phyloP scores from a whole-genome alignment of 768 basidiomycete species.

The Paxillus involutus region DNA sequence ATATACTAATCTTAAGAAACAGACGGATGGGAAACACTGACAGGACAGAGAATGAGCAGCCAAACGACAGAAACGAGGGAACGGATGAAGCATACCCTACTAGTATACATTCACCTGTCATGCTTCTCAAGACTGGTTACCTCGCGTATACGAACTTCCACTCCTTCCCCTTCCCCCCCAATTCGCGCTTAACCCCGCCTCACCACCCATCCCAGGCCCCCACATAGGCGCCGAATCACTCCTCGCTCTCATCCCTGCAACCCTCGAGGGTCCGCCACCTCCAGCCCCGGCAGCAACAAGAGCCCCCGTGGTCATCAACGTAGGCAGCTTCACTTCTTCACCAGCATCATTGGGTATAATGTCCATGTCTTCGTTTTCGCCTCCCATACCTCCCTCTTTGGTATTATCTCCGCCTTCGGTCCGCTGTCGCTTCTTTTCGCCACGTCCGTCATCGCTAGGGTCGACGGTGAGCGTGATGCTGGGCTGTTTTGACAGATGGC shows the following conservation, averaged over 20 bases:
- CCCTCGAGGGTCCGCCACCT: constrained; percentile 14
- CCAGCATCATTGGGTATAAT: constrained; percentile 8
- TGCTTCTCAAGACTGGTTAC: too few relatives aligned
- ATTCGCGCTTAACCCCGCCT: constrained; percentile 27
- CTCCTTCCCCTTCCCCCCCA: constrained; percentile 28
- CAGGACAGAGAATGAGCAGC: background rate
- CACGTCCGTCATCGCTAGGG: constrained; percentile 17
- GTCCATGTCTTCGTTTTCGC: constrained; percentile 25
- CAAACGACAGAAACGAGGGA: background rate
- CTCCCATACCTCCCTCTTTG: constrained; percentile 5
- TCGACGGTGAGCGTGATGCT: constrained; percentile 32
- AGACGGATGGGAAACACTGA: background rate
- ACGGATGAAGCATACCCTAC: background rate
- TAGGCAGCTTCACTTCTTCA: constrained; percentile 19
- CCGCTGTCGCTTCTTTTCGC: constrained; percentile 25
- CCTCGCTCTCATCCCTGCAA: constrained; percentile 20
- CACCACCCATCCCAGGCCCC: constrained; percentile 16
- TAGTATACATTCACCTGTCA: background rate
- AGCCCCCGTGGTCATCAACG: constrained; percentile 11
- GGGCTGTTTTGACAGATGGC: constrained; percentile 22
- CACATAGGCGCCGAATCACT: constrained; percentile 27
- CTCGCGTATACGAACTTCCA: constrained; percentile 25
- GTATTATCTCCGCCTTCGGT: constrained; percentile 13
- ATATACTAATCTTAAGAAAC: background rate
- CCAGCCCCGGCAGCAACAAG: constrained; percentile 9